Evolutionary conservation across 2,329 filamentous ascomycete species (phyloP).

Genomic region (Neocucurbitaria cava): DNA sequence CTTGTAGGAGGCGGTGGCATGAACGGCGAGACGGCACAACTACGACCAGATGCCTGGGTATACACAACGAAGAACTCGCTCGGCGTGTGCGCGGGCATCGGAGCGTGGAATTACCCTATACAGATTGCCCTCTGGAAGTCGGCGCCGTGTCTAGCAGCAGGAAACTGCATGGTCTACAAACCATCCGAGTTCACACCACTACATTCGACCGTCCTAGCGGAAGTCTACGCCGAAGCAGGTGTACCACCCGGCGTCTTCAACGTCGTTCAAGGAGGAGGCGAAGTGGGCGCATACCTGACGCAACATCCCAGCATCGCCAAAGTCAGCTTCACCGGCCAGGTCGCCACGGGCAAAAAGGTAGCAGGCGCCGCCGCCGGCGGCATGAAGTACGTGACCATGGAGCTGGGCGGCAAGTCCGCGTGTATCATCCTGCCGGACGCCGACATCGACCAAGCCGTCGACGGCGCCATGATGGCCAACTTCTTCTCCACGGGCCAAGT

Average conservation of each 20-base stretch:
- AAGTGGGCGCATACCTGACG: conserved; percentile 77
- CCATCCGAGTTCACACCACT: conserved; percentile 86
- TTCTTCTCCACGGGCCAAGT: conserved; percentile 92
- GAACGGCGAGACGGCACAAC: conserved; percentile 78
- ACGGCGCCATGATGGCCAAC: conserved; percentile 92
- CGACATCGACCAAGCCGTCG: conserved; percentile 78
- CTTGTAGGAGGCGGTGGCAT: conserved; percentile 77
- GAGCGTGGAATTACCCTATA: conserved; percentile 91
- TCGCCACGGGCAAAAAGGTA: conserved; percentile 82
- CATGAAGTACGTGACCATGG: conserved; percentile 94
- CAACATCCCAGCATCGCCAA: conserved; percentile 77
- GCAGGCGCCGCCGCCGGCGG: conserved; percentile 74
- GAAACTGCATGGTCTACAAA: conserved; percentile 92
- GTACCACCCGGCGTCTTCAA: conserved; percentile 86
- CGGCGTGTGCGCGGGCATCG: conserved; percentile 85
- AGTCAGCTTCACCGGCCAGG: conserved; percentile 89
- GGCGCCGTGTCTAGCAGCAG: conserved; percentile 81
- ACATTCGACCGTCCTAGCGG: conserved; percentile 77
- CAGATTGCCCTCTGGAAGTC: conserved; percentile 93
- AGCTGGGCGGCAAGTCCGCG: conserved; percentile 87
- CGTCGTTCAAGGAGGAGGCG: conserved; percentile 80
- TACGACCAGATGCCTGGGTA: conserved; percentile 79
- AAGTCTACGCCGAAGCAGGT: conserved; percentile 79
- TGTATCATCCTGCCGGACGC: conserved; percentile 82
- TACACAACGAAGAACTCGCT: conserved; percentile 83